phyloP scores from a whole-genome alignment of 2,329 filamentous ascomycete species.

The Colletotrichum sp. region DNA sequence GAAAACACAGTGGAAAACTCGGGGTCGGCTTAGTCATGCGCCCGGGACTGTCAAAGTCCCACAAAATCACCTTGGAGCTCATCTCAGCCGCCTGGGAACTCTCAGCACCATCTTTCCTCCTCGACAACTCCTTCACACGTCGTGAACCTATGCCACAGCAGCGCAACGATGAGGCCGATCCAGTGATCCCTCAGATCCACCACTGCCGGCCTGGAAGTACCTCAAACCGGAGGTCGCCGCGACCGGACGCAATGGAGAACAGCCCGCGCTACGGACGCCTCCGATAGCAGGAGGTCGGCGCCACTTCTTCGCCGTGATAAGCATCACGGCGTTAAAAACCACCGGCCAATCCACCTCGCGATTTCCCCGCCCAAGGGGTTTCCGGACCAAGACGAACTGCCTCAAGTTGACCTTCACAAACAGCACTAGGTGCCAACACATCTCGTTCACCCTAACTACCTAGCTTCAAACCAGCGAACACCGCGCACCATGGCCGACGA shows the following conservation, averaged over 20 bases:
- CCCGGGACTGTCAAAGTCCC: neutral
- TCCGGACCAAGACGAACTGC: neutral
- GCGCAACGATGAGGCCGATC: neutral
- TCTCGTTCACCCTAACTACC: neutral
- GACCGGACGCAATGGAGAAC: constrained; percentile 2
- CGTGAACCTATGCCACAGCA: neutral
- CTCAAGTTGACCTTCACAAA: neutral
- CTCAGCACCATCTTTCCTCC: neutral
- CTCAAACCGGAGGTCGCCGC: constrained; percentile 24
- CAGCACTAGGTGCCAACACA: neutral
- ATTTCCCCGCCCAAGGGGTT: neutral
- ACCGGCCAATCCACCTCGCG: neutral
- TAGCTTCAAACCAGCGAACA: neutral
- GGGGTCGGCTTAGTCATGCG: neutral
- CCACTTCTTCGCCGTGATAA: constrained; percentile 15
- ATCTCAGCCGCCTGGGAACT: neutral
- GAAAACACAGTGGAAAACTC: neutral
- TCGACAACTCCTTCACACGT: neutral
- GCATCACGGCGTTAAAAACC: constrained; percentile 13
- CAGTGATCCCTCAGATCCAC: neutral
- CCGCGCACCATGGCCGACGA: constrained; percentile 21
- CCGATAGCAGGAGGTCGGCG: constrained; percentile 21
- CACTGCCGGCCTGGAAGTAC: neutral
- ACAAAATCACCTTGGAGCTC: neutral
- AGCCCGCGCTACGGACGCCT: constrained; percentile 12